Conservation (phyloP, 208 protist genomes). For the Leishmania amazonensis region DNA sequence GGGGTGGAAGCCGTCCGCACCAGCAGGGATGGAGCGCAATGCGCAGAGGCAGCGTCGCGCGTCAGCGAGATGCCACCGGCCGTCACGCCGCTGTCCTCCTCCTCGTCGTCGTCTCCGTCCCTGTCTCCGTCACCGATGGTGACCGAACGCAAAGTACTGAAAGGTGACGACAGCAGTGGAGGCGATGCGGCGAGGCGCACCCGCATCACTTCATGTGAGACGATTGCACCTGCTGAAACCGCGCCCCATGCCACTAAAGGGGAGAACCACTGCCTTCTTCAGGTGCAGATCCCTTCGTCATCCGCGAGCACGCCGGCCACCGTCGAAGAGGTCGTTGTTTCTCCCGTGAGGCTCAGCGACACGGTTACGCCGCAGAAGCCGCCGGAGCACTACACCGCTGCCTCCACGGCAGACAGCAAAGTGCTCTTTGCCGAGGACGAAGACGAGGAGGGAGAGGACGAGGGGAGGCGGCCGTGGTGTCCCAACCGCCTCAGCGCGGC, state of each 20-base stretch:
- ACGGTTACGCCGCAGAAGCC: background rate
- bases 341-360: slow-evolving; percentile 2
- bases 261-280: background rate
- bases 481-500: background rate
- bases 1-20: background rate
- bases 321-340: background rate
- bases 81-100: background rate
- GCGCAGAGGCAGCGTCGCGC: background rate
- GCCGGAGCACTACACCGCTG: background rate
- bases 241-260: background rate
- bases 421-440: slow-evolving; percentile 24
- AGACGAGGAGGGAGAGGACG: slow-evolving; percentile 8
- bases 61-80: background rate
- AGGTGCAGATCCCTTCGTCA: background rate
- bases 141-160: slow-evolving; percentile 9
- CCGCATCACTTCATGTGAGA: background rate
- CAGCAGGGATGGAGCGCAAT: background rate
- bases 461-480: background rate
- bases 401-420: slow-evolving; percentile 23
- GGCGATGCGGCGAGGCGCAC: background rate
- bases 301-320: background rate
- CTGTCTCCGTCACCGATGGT: slow-evolving; percentile 15
- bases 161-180: background rate
- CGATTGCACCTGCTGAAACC: background rate
- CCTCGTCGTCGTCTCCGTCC: slow-evolving; percentile 5